Conservation (phyloP, 495 filamentous ascomycete genomes). For the Tetracladium marchalianum region DNA sequence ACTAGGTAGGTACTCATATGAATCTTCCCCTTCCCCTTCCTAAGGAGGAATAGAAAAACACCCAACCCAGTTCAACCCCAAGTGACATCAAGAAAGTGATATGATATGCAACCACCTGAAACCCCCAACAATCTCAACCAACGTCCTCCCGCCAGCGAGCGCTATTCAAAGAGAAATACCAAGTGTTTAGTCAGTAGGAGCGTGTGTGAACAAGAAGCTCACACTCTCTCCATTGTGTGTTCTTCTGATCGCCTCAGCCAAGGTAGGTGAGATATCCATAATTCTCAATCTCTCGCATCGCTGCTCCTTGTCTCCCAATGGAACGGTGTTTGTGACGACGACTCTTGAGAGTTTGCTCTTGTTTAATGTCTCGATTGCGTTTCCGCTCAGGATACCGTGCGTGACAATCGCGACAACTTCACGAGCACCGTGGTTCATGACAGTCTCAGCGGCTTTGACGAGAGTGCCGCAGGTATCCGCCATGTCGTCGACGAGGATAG, state of each 20-base stretch:
- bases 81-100: too few species aligned
- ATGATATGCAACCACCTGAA: too few species aligned
- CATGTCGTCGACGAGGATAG: slow-evolving; percentile 61
- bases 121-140: too few species aligned
- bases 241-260: slow-evolving; percentile 61
- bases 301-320: slow-evolving; percentile 73
- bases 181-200: slow-evolving; percentile 37
- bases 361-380: slow-evolving; percentile 86
- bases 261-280: slow-evolving; percentile 87
- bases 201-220: slow-evolving; percentile 90
- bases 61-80: too few species aligned
- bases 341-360: slow-evolving; percentile 65
- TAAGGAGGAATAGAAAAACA: too few species aligned
- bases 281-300: slow-evolving; percentile 70
- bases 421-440: slow-evolving; percentile 79
- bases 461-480: slow-evolving; percentile 95
- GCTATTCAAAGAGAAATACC: not conserved
- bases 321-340: slow-evolving; percentile 97
- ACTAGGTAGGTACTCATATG: too few species aligned
- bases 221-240: slow-evolving; percentile 96
- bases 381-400: slow-evolving; percentile 87
- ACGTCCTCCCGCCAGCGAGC: too few species aligned
- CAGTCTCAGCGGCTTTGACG: slow-evolving; percentile 83
- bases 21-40: too few species aligned
- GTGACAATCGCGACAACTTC: slow-evolving; percentile 92